Conservation (phyloP, 768 basidiomycete species). For the Galerina marginata region DNA sequence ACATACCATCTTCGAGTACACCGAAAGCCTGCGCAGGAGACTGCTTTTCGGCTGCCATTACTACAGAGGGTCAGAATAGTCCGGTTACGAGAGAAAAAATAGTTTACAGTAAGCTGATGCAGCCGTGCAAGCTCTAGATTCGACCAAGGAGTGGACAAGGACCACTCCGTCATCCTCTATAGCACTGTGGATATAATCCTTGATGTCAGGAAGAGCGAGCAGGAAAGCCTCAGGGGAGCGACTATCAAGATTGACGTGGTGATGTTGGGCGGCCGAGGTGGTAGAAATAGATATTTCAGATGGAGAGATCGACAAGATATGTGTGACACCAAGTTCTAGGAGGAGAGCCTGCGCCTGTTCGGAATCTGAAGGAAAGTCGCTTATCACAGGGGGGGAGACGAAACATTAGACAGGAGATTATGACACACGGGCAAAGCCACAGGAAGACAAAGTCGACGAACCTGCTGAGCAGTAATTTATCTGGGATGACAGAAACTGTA, state of each 20-base stretch:
- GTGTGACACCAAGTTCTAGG: slow-evolving; percentile 55
- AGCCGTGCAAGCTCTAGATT: slow-evolving; percentile 57
- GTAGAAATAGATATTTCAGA: slow-evolving; percentile 43
- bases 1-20: slow-evolving; percentile 49
- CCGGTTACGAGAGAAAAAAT: background rate
- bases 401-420: background rate
- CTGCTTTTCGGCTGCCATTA: slow-evolving; percentile 49
- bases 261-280: slow-evolving; percentile 38
- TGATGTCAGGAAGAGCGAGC: slow-evolving; percentile 50
- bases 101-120: slow-evolving; percentile 59
- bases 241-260: slow-evolving; percentile 48
- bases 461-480: slow-evolving; percentile 60
- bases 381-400: slow-evolving; percentile 15
- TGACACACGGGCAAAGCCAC: background rate
- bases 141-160: slow-evolving; percentile 59
- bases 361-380: slow-evolving; percentile 62
- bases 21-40: slow-evolving; percentile 44
- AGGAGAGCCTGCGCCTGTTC: slow-evolving; percentile 57
- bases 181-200: slow-evolving; percentile 50
- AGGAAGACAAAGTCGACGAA: slow-evolving; percentile 15
- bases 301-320: slow-evolving; percentile 61
- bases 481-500: slow-evolving; percentile 54
- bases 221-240: slow-evolving; percentile 46
- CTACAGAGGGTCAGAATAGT: slow-evolving; percentile 32
- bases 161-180: slow-evolving; percentile 47